A percentile compares a stretch with the other conserved stretches of the same genome.
These are phyloP conservation scores for Arxiozyma slooffiae DNA, from an alignment of 1,139 yeast species.

Conservation along the genomic window DNA sequence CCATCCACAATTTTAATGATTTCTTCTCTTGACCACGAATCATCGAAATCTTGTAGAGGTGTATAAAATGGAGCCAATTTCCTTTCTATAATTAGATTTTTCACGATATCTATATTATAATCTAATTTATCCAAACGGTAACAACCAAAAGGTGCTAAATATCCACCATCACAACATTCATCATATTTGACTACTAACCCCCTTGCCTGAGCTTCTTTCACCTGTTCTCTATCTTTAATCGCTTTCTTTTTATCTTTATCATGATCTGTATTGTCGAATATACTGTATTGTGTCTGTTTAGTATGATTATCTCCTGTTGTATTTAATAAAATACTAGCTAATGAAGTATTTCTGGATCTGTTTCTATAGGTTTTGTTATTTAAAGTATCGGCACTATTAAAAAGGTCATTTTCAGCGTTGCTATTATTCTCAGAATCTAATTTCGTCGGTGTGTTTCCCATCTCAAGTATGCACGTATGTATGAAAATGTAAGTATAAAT, in stretches of 20 bases:
- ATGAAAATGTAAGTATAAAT: no score
- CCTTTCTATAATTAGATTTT: slow-evolving; percentile 54
- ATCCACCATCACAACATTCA: slow-evolving; percentile 72
- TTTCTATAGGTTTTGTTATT: not conserved
- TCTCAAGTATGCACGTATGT: slow-evolving; percentile 13
- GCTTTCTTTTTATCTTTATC: slow-evolving; percentile 26
- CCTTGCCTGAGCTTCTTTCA: slow-evolving; percentile 44
- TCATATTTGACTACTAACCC: slow-evolving; percentile 48
- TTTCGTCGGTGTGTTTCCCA: slow-evolving; percentile 57
- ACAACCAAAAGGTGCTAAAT: slow-evolving; percentile 78
- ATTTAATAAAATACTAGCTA: slow-evolving; percentile 2
- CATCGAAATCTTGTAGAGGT: slow-evolving; percentile 75
- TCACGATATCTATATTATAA: slow-evolving; percentile 62
- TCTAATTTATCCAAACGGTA: slow-evolving; percentile 65
- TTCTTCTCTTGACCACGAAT: slow-evolving; percentile 66
- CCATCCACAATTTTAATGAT: slow-evolving; percentile 47
- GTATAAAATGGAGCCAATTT: slow-evolving; percentile 82
- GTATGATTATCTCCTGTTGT: slow-evolving; percentile 11
- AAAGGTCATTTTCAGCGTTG: not conserved
- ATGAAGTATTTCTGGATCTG: slow-evolving; percentile 5
- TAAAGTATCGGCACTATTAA: not conserved
- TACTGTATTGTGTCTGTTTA: slow-evolving; percentile 11
- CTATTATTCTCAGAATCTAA: slow-evolving; percentile 30
- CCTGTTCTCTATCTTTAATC: slow-evolving; percentile 43
- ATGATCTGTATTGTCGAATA: slow-evolving; percentile 3